Conservation (phyloP, 371 early-diverging fungal genomes). For the Mortierella sp. region DNA sequence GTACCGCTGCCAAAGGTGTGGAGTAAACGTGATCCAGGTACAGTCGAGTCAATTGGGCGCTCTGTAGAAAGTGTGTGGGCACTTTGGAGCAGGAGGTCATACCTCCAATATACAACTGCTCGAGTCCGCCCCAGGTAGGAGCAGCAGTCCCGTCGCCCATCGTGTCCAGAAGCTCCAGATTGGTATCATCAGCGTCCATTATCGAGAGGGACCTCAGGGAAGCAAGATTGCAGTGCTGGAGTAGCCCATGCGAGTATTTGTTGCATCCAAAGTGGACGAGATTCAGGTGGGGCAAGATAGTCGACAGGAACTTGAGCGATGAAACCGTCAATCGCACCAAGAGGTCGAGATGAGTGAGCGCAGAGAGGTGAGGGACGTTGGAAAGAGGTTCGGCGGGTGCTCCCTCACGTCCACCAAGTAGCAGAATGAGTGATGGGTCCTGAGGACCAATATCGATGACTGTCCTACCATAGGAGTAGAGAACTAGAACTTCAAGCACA, state of each 20-base stretch:
- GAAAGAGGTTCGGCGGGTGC: neutral
- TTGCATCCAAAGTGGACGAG: neutral
- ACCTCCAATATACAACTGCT: too few relatives aligned
- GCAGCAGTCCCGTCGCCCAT: neutral
- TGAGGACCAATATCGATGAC: neutral
- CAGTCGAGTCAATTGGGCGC: neutral
- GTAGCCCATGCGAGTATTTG: neutral
- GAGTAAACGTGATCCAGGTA: rapidly evolving
- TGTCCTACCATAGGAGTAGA: neutral
- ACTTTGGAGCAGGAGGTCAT: neutral
- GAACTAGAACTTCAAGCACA: neutral
- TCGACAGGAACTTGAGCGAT: neutral
- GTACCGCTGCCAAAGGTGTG: neutral
- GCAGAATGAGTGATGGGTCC: neutral
- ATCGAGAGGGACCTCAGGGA: neutral
- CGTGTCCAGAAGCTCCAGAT: neutral
- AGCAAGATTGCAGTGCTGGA: neutral
- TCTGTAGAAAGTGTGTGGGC: neutral
- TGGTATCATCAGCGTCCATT: rapidly evolving
- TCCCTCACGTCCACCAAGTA: neutral
- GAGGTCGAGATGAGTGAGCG: neutral
- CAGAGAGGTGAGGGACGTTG: neutral
- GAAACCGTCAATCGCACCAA: neutral
- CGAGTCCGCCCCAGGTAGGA: too few relatives aligned
- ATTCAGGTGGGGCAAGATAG: neutral